Percentiles rank a stretch among this genome's conserved stretches.
phyloP scores from a whole-genome alignment of 2,329 filamentous ascomycete species.

The Chrysoporthe austroafricana region DNA sequence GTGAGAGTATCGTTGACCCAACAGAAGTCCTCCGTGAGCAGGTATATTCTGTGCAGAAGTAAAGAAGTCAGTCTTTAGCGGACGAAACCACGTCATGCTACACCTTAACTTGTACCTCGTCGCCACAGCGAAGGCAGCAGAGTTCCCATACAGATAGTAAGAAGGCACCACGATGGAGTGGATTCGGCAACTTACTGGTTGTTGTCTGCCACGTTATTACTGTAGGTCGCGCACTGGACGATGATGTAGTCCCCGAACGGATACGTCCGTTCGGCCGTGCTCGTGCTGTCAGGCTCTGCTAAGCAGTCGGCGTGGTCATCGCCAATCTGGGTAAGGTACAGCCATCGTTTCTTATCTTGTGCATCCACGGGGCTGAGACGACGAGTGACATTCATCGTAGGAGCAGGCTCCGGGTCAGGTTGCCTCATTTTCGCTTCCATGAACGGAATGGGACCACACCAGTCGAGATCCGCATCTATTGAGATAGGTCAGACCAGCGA shows the following conservation, averaged over 20 bases:
- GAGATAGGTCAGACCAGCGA: background rate
- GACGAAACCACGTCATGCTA: background rate
- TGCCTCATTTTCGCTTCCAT: constrained; percentile 28
- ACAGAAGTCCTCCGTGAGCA: constrained; percentile 26
- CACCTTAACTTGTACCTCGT: background rate
- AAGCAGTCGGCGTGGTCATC: constrained; percentile 18
- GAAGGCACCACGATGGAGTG: background rate
- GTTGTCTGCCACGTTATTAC: constrained; percentile 9
- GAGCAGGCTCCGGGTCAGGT: constrained; percentile 13
- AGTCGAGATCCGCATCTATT: constrained; percentile 17
- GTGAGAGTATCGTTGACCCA: constrained; percentile 28
- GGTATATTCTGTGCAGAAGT: constrained; percentile 13
- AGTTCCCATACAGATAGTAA: background rate
- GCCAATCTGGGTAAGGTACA: constrained; percentile 25
- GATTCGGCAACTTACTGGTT: constrained; percentile 10
- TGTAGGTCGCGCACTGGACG: constrained; percentile 26
- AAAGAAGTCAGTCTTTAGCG: background rate
- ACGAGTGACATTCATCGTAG: background rate
- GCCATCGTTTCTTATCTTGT: constrained; percentile 18
- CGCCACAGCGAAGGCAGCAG: no score
- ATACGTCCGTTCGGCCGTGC: constrained; percentile 1
- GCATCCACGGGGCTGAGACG: background rate
- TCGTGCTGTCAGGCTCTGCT: constrained; percentile 17
- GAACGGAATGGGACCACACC: constrained; percentile 27
- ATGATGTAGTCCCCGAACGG: constrained; percentile 20